A percentile compares a stretch with the other conserved stretches of the same genome.
Evolutionary conservation across 2,329 filamentous ascomycete species (phyloP).

Genomic region (Trichoderma afroharzianum): DNA sequence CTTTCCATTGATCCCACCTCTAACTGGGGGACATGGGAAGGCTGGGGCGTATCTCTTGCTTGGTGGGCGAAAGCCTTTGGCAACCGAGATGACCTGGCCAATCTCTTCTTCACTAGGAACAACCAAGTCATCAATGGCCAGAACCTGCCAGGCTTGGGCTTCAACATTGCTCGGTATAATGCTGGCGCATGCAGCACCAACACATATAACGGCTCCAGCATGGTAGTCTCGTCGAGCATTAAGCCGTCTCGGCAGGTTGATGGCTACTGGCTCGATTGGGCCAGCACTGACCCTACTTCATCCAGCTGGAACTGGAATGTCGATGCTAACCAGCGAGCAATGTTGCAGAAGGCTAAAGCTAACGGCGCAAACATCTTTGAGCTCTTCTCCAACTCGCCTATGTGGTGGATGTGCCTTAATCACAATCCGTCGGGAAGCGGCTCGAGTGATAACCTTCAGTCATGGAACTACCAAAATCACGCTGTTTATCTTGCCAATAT

Average conservation of each 20-base stretch:
- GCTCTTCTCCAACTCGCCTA: not conserved
- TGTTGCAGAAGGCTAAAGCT: not conserved
- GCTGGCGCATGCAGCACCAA: not conserved
- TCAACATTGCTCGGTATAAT: slow-evolving; percentile 7
- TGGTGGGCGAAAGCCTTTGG: slow-evolving; percentile 12
- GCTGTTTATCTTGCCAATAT: not conserved
- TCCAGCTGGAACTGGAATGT: slow-evolving; percentile 7
- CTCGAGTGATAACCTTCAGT: not conserved
- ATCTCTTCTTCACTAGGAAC: not conserved
- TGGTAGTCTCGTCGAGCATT: slow-evolving; percentile 1
- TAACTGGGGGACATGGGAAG: slow-evolving; percentile 7
- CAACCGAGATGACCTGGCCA: not conserved
- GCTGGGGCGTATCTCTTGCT: slow-evolving; percentile 11
- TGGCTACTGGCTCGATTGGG: slow-evolving; percentile 2
- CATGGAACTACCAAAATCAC: not conserved
- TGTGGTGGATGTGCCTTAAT: not conserved
- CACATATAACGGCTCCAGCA: not conserved
- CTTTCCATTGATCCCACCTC: not conserved
- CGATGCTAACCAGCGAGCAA: not conserved
- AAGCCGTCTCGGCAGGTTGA: slow-evolving; percentile 8
- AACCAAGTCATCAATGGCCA: slow-evolving; percentile 4
- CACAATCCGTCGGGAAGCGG: not conserved
- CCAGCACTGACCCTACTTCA: not conserved
- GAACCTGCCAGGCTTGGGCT: not conserved
- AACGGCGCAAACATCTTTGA: slow-evolving; percentile 1